Evolutionary conservation across 768 basidiomycete genomes (phyloP), one percentile per base, ranked within the genome.

Genomic region (Lentinula detonsa): DNA sequence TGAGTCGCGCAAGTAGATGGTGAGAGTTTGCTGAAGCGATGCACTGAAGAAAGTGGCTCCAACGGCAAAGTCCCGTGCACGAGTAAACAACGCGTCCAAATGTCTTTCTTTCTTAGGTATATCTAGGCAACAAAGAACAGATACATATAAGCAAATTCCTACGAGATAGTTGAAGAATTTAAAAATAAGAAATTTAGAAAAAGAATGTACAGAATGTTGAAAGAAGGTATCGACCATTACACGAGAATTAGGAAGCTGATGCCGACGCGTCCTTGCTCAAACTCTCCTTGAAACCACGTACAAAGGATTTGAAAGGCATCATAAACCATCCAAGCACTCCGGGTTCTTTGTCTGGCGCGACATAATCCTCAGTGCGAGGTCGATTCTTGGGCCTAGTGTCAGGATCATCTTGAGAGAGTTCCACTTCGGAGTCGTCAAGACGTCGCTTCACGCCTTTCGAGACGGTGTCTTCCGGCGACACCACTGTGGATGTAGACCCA

Each of bases 211-310:
- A 31, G 3, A n/a, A 16, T 16, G 42, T 16, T 16, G 15, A 9
- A 48, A 23, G 21, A 48, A 28, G 21, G 46, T 21, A 28, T 28
- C 28, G 28, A 10, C 7, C 46, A 48, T 5, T 7, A 48, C 18
- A 11, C 46, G 18, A 23, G 28, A 34, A 13, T 48, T 18, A 21
- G 18, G 35, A 21, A n/a, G 37, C 18, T 33, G 53, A 21, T n/a
- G 33, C 23, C n/a, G 16, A 58, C 58, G 45, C 45, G 58, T 46
- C 58, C 42, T 59, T 57, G 63, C 65, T 72, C 64, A 86, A 70
- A 66, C 84, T 83, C 71, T 88, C 85, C 65, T 81, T 81, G 73
- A 90, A 88, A 18, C 87, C 87, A 63, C 82, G 80, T 59, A 85
- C 76, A 68, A 90, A 88, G 5, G 83, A 82, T 67, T 81, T 79